Base-by-base conservation (phyloP, 2,329 filamentous ascomycete genomes). In the Paecilomyces dactylethromorphus region DNA sequence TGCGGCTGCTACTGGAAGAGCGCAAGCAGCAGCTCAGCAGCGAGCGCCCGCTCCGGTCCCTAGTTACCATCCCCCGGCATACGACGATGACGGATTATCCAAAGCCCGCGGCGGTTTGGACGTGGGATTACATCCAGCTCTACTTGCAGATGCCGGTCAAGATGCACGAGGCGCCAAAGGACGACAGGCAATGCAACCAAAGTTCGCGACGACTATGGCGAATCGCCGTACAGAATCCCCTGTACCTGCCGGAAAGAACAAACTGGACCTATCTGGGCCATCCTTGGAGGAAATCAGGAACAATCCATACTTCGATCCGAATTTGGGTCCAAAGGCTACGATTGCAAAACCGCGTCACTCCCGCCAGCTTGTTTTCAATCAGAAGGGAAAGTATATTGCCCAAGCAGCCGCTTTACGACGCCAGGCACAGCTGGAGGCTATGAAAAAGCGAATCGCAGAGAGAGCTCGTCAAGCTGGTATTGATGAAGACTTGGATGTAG, bases 301-400 rank as follows among this genome's bases (percentile, higher is more conserved):
- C 67, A 96, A 96, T 65, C 92, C 92, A 0, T 97, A 96, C 72
- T 92, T 89, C 64, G 91, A 95, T 67, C 81, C 88, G 7, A 87
- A 78, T 63, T 74, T 87, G 12, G 82, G 84, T n/a, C 78, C 82
- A 3, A 85, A 88, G 58, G 81, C 81, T 64, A 78, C 79, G 57
- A 69, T 76, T 62, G 80, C 74, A 68, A 90, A 88, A 66, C 80
- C 83, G 39, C 84, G 92, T 55, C 82, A 89, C 63, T 84, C 91
- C 11, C 87, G 90, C 60, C 87, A 90, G 63, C 81, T 99, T 18
- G 79, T 91, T 12, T 97, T 99, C 80, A 96, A 97, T 68, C 87
- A 92, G 66, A 95, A 96, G 74, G 94, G 94, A 56, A 97, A 97
- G 82, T 97, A 96, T 70, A 96, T 97, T 60, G 88, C 92, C 63